Conservation (phyloP, 371 early-diverging fungal species). For the Apophysomyces elegans region DNA sequence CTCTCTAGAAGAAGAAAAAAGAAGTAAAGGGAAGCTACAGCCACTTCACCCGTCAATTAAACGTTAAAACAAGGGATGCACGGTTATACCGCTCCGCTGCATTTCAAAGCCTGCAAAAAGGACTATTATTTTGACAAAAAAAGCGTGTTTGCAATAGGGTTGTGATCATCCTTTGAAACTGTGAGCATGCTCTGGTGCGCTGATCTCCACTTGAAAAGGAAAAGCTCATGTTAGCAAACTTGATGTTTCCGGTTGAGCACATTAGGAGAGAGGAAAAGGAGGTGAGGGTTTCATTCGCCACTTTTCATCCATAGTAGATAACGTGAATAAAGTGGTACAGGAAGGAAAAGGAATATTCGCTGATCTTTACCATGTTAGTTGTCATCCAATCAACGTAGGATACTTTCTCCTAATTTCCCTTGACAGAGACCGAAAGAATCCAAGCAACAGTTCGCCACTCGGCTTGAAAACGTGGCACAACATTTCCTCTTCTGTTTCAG, state of each 20-base stretch:
- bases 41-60: neutral
- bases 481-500: neutral
- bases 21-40: no score
- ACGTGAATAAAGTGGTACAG: conserved; percentile 2
- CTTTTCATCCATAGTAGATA: neutral
- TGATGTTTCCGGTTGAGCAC: conserved; percentile 9
- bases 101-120: neutral
- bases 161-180: neutral
- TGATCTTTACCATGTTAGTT: conserved; percentile 7
- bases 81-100: neutral
- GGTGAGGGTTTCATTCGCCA: conserved; percentile 10
- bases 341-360: neutral
- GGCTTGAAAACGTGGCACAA: neutral
- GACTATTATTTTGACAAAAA: neutral
- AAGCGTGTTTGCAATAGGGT: neutral
- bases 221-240: neutral
- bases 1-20: no score
- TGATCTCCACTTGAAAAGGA: conserved; percentile 2
- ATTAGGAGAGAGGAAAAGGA: neutral
- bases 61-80: neutral
- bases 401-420: neutral
- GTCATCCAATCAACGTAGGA: neutral
- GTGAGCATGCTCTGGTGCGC: neutral
- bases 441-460: neutral
- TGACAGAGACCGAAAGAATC: neutral